phyloP scores from a whole-genome alignment of 2,329 filamentous ascomycete genomes.

The Thelonectria rubi region DNA sequence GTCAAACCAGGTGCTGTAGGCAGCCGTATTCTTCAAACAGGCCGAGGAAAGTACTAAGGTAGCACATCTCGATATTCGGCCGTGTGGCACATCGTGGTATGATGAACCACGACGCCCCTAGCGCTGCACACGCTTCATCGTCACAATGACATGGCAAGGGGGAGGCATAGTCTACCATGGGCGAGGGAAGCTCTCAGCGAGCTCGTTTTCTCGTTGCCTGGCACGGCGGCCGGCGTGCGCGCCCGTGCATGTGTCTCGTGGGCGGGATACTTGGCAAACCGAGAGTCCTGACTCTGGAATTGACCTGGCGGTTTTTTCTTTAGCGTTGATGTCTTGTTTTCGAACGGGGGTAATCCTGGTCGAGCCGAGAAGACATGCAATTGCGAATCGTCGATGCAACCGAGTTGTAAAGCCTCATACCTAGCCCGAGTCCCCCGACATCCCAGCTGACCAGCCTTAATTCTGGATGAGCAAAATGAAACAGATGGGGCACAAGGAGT shows the following conservation, averaged over 20 bases:
- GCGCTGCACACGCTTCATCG: not conserved
- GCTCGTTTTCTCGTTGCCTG: not conserved
- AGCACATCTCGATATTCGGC: not conserved
- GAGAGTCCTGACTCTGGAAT: not conserved
- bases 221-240: not conserved
- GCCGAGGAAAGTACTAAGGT: too few relatives aligned
- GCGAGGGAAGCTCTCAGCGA: not conserved
- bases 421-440: not conserved
- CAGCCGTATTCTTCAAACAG: not conserved
- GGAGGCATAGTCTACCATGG: not conserved
- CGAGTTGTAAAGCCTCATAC: not conserved
- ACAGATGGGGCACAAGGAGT: not conserved
- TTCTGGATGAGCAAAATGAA: not conserved
- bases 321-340: not conserved
- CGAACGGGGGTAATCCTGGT: not conserved
- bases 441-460: constrained; percentile 4
- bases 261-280: constrained; percentile 1
- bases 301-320: not conserved
- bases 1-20: not conserved
- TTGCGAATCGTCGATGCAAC: constrained; percentile 5
- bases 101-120: not conserved
- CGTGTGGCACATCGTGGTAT: constrained; percentile 11
- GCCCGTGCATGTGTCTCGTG: constrained; percentile 6
- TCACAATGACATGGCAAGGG: not conserved
- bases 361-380: not conserved